Base-by-base conservation (phyloP, 2,329 filamentous ascomycete genomes). In the Leptographium wingfieldii region DNA sequence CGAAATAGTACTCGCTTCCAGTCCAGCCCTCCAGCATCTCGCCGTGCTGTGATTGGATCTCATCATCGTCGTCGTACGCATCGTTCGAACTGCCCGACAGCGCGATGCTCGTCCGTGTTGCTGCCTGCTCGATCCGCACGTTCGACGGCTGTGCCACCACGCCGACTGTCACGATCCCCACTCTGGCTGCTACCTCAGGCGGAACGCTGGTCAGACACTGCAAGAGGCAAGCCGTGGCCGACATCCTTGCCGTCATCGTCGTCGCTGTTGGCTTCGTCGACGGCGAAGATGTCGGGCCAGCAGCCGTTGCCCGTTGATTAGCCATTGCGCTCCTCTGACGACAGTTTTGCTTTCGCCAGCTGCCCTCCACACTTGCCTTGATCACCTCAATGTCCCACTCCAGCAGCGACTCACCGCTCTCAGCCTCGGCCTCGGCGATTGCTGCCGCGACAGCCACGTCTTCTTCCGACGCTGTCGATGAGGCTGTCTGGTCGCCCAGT, bases 331-430 rank as follows among this genome's bases (percentile, higher is more conserved):
- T 43, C 40, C 5, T 19, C 40, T 43, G 14, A 35, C 33, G 33
- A 35, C 33, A 11, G 6, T 5, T 2, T 9, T 10, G 6, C 33
- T 10, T 10, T 35, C 33, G 33, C 33, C 33, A 9, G 16, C 40
- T n/a, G 27, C 40, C 33, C 49, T 52, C 60, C 16, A 52, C n/a
- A 60, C 60, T 60, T 59, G 63, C 63, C 62, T 61, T 59, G 53
- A 64, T 61, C 5, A 38, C 58, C 49, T 63, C 60, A 16, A 59
- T 48, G 55, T 64, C 63, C 63, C 63, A 64, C 33, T 57, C 52
- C 38, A 63, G 49, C 10, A 63, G 56, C 19, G 55, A 55, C 38
- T 62, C 57, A n/a, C 59, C 61, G 9, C 55, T 6, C 43, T 46
- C 3, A 46, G 43, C n/a, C 9, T 43, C 40, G 4, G 58, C 60